These are phyloP conservation scores for Phytophthora pinifolia DNA, from an alignment of 352 stramenopile species.

Conservation along the genomic window DNA sequence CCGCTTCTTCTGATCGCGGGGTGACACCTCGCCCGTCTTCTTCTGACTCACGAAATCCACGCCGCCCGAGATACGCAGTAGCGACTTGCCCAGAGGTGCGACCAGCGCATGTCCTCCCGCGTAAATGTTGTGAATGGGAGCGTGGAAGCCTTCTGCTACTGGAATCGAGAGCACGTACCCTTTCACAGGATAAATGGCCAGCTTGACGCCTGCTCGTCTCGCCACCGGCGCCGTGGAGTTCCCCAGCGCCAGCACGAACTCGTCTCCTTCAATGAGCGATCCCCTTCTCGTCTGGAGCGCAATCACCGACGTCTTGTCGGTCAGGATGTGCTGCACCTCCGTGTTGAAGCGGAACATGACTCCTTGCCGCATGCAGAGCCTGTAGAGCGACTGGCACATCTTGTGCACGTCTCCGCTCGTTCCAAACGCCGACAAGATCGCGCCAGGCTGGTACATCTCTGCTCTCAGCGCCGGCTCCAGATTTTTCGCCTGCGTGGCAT, in stretches of 20 bases:
- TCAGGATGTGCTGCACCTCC: constrained; percentile 78
- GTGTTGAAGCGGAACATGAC: constrained; percentile 91
- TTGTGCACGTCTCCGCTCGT: constrained; percentile 89
- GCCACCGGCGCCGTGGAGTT: constrained; percentile 75
- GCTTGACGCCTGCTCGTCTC: constrained; percentile 64
- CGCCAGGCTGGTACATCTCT: constrained; percentile 63
- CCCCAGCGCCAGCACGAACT: constrained; percentile 83
- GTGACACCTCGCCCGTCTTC: constrained; percentile 61
- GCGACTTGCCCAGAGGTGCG: constrained; percentile 63
- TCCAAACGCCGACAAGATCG: constrained; percentile 77
- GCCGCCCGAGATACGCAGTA: constrained; percentile 75
- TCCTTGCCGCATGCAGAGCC: constrained; percentile 74
- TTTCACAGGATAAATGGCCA: constrained; percentile 86
- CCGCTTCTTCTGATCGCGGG: constrained; percentile 66
- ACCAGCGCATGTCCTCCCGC: constrained; percentile 74
- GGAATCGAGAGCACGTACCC: constrained; percentile 86
- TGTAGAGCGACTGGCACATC: constrained; percentile 83
- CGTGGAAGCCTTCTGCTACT: constrained; percentile 58
- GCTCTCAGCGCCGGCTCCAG: constrained; percentile 63
- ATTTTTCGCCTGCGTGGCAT: constrained; percentile 51
- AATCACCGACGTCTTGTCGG: constrained; percentile 74
- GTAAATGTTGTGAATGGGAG: constrained; percentile 83
- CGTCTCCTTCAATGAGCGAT: constrained; percentile 85
- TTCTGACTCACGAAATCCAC: constrained; percentile 72
- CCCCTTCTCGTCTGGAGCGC: constrained; percentile 76